phyloP scores from a whole-genome alignment of 139 green algal genomes.

The Micromonas pusilla region DNA sequence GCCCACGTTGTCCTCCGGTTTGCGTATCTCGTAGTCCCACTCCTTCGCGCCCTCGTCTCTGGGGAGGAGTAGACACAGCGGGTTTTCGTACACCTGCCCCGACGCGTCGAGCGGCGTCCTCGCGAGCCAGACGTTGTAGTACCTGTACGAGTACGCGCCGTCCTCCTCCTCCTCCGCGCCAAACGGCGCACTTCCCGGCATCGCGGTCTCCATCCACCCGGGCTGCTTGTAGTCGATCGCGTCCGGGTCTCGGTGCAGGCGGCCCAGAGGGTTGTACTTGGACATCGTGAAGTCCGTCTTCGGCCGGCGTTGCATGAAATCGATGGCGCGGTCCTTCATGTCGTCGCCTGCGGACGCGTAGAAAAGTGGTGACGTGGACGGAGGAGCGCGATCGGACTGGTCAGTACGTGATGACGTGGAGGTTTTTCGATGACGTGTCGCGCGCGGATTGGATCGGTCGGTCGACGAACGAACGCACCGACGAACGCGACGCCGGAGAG shows the following conservation, averaged over 20 bases:
- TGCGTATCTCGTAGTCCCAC: constrained; percentile 21
- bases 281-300: constrained; percentile 22
- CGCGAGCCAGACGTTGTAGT: constrained; percentile 26
- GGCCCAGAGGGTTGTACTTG: constrained; percentile 19
- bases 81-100: constrained; percentile 21
- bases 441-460: no score
- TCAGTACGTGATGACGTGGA: no score
- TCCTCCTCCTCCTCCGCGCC: constrained; percentile 8
- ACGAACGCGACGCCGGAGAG: constrained; percentile 8
- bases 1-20: constrained; percentile 4
- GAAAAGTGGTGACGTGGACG: no score
- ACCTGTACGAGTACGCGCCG: constrained; percentile 20
- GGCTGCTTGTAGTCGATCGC: constrained; percentile 26
- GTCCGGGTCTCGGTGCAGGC: constrained; percentile 22
- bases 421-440: no score
- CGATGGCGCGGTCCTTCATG: constrained; percentile 11
- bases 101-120: constrained; percentile 14
- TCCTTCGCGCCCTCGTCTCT: constrained; percentile 3
- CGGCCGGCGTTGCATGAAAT: constrained; percentile 25
- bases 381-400: no score
- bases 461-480: no score
- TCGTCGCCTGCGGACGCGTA: no score
- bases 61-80: constrained; percentile 12
- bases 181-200: neutral
- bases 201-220: constrained; percentile 18